Evolutionary conservation across 805 yeast species (phyloP), one percentile per base, ranked within the genome.

Genomic region (Candida odintsovae): DNA sequence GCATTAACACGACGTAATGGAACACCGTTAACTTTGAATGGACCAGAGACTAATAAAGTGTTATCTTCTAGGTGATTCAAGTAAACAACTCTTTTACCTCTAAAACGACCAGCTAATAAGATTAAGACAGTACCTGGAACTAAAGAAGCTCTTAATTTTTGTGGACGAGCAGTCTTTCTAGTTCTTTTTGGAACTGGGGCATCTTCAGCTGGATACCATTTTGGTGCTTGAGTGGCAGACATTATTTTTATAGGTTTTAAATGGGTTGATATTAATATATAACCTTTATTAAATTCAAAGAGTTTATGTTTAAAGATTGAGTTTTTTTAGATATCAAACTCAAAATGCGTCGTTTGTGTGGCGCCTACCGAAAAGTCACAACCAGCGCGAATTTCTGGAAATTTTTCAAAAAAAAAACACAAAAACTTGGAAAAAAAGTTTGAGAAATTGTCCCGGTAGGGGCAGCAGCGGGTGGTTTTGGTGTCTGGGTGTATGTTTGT

Each of bases 81-180:
- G 86, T 86, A 86, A 59, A 92, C 98, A 66, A 94, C 99, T 80
- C 98, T 90, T 88, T 92, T 94, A 75, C 99, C 99, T 78, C 99
- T 88, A 95, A 90, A 92, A 77, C 97, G 89, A 72, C 99, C 99
- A 67, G 98, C 97, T 71, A 92, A 83, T 73, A 92, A 78, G 75
- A 92, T 92, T 72, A 94, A 80, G 63, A 92, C 97, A 69, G 97
- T 86, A 73, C 99, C 99, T 75, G 97, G 97, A 62, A 86, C 95
- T 68, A 92, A 80, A 56, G 97, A 86, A 67, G 95, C 80, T 76
- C 98, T 90, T 75, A 94, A 82, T 76, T 86, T 86, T 76, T 89
- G 94, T 69, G 97, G 95, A 72, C 90, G 88, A 66, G 79, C 78
- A 65, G 90, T 70, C 85, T 90, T 88, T 85, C 96, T 88, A 70